Evolutionary conservation across 2,329 filamentous ascomycete genomes (phyloP).

Genomic region (Tolypocladium cylindrosporum): DNA sequence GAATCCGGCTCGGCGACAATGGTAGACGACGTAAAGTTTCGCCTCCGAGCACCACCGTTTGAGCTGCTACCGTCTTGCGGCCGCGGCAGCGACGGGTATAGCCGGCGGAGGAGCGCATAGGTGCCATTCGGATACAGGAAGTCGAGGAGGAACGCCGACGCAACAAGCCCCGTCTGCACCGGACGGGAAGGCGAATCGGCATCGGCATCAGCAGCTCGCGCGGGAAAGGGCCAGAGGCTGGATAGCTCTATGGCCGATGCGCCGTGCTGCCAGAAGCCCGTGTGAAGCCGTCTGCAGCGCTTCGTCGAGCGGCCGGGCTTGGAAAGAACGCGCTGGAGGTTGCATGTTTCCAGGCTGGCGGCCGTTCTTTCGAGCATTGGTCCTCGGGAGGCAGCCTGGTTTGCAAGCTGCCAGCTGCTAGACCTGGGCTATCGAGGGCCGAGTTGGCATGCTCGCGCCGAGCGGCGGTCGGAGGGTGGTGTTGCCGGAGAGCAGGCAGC

Average conservation of each 20-base stretch:
- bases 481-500: neutral
- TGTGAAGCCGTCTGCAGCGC: slow-evolving; percentile 33
- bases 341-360: slow-evolving; percentile 44
- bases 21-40: slow-evolving; percentile 16
- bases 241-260: slow-evolving; percentile 38
- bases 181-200: slow-evolving; percentile 12
- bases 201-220: slow-evolving; percentile 12
- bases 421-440: slow-evolving; percentile 4
- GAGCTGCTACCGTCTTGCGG: slow-evolving; percentile 10
- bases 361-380: slow-evolving; percentile 51
- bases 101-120: slow-evolving; percentile 29
- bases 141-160: slow-evolving; percentile 43
- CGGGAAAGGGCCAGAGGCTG: slow-evolving; percentile 28
- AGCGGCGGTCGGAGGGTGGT: neutral
- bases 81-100: slow-evolving; percentile 18
- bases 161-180: slow-evolving; percentile 21
- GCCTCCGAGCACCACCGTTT: slow-evolving; percentile 9
- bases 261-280: slow-evolving; percentile 45
- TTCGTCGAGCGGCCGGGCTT: slow-evolving; percentile 23
- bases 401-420: slow-evolving; percentile 6
- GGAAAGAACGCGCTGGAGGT: slow-evolving; percentile 41
- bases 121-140: slow-evolving; percentile 43
- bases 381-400: slow-evolving; percentile 3
- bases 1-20: slow-evolving; percentile 3
- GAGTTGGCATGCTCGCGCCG: slow-evolving; percentile 13